These are phyloP conservation scores for Candida awuae DNA, from an alignment of 805 yeast genomes.

Conservation along the genomic window DNA sequence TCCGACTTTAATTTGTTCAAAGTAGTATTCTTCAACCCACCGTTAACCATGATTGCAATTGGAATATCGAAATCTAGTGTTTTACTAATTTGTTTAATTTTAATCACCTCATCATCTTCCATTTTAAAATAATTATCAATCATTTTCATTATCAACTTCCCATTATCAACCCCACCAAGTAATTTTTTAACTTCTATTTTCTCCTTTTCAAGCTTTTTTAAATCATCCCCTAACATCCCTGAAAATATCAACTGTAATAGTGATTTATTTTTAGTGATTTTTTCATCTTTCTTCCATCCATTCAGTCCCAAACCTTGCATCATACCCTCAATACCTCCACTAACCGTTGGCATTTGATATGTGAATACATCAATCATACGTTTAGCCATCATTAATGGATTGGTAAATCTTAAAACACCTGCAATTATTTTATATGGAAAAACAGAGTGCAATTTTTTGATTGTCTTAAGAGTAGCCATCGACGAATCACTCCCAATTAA, in stretches of 20 bases:
- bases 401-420: constrained; percentile 72
- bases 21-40: constrained; percentile 4
- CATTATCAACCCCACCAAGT: constrained; percentile 2
- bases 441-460: constrained; percentile 61
- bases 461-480: constrained; percentile 62
- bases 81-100: constrained; percentile 26
- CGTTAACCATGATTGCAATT: constrained; percentile 9
- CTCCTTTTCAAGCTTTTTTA: constrained; percentile 51
- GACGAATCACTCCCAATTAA: constrained; percentile 79
- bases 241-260: constrained; percentile 69
- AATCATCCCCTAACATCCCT: constrained; percentile 66
- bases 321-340: constrained; percentile 9
- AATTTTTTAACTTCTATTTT: constrained; percentile 12
- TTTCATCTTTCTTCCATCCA: constrained; percentile 11
- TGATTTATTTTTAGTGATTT: constrained; percentile 31
- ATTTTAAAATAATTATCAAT: constrained; percentile 25
- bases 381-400: constrained; percentile 79
- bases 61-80: constrained; percentile 10
- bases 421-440: constrained; percentile 77
- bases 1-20: constrained; percentile 1
- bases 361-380: constrained; percentile 73
- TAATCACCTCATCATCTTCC: constrained; percentile 22
- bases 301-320: constrained; percentile 9
- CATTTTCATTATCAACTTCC: constrained; percentile 14
- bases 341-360: constrained; percentile 62